These are phyloP conservation scores for Angomonas ambiguus DNA, from an alignment of 208 protist species.

Conservation along the genomic window DNA sequence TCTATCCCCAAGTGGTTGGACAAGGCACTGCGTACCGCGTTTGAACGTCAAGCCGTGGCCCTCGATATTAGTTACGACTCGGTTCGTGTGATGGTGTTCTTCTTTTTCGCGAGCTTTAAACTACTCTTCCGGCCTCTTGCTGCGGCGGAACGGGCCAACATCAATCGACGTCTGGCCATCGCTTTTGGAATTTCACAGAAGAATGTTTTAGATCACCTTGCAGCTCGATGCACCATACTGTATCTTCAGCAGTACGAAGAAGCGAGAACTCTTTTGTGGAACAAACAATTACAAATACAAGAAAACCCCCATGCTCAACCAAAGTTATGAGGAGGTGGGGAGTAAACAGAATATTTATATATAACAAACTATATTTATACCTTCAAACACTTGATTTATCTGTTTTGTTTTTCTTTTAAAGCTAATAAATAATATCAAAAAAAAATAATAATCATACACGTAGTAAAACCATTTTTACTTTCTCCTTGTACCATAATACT, in stretches of 20 bases:
- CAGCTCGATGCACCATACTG: constrained; percentile 66
- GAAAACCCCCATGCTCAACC: background rate
- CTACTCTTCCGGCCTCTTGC: constrained; percentile 69
- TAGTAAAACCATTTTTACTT: no score
- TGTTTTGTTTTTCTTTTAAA: no score
- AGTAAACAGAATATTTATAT: background rate
- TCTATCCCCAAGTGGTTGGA: constrained; percentile 42
- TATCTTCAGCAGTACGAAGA: constrained; percentile 65
- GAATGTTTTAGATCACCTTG: constrained; percentile 62
- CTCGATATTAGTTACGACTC: constrained; percentile 72
- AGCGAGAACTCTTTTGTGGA: constrained; percentile 42
- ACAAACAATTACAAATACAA: constrained; percentile 20
- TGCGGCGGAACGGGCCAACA: constrained; percentile 58
- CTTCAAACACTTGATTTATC: no score
- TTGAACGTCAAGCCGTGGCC: constrained; percentile 54
- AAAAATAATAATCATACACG: no score
- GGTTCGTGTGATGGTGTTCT: constrained; percentile 67
- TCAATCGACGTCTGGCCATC: constrained; percentile 55
- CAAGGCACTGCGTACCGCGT: constrained; percentile 43
- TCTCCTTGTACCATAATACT: no score
- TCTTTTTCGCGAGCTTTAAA: constrained; percentile 74
- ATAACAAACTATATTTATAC: constrained; percentile 11
- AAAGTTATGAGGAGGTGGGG: no score
- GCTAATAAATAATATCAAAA: no score
- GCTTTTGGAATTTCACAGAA: constrained; percentile 66